Evolutionary conservation across 2,329 filamentous ascomycete genomes (phyloP).

Genomic region (Ophiosphaerella korrae): DNA sequence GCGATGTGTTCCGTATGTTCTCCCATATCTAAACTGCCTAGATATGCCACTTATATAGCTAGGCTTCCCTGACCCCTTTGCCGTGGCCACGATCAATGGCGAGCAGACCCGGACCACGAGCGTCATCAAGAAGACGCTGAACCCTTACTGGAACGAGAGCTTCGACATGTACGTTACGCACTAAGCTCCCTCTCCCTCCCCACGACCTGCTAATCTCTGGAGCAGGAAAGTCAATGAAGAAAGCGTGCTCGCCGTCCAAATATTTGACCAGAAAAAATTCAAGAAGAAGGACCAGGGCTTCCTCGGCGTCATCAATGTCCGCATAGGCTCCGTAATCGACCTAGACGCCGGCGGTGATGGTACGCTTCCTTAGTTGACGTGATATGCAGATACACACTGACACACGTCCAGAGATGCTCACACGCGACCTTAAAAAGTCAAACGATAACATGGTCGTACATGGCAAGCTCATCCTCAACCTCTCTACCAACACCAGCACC

Average conservation of each 20-base stretch:
- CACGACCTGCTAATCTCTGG: constrained; percentile 28
- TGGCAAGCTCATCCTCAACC: constrained; percentile 94
- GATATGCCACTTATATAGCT: constrained; percentile 33
- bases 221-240: constrained; percentile 86
- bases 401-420: constrained; percentile 80
- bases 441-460: constrained; percentile 98
- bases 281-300: constrained; percentile 99
- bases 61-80: constrained; percentile 98
- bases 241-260: constrained; percentile 95
- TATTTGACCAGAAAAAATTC: constrained; percentile 99
- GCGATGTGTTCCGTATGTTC: constrained; percentile 95
- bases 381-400: constrained; percentile 24
- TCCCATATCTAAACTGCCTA: constrained; percentile 4
- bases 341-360: constrained; percentile 88
- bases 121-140: constrained; percentile 95
- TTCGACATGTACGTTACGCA: constrained; percentile 83
- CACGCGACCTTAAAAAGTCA: constrained; percentile 93
- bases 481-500: constrained; percentile 84
- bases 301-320: constrained; percentile 94
- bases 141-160: constrained; percentile 99
- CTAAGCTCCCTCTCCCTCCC: constrained; percentile 4
- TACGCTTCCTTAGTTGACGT: constrained; percentile 52
- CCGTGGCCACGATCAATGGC: constrained; percentile 93
- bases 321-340: constrained; percentile 92
- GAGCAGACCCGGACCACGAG: constrained; percentile 98